Evolutionary conservation across 1,284 basidiomycete species (phyloP).

Genomic region (Puccinia novopanici): DNA sequence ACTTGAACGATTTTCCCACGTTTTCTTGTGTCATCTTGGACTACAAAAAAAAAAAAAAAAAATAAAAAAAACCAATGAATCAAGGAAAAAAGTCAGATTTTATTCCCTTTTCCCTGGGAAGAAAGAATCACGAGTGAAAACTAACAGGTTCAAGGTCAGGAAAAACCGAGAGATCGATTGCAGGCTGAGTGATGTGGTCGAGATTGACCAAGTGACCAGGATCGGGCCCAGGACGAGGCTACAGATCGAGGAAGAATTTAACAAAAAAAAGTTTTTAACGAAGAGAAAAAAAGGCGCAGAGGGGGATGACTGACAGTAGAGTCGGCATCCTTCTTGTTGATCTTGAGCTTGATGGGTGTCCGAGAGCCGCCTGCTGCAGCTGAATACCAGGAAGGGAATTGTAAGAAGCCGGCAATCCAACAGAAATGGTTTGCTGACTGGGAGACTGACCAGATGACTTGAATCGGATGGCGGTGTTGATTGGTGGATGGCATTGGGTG

Average conservation of each 20-base stretch:
- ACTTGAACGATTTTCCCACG: constrained; percentile 29
- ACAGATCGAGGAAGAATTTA: no score
- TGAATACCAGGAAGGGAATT: neutral
- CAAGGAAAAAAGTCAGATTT: neutral
- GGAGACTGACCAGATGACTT: neutral
- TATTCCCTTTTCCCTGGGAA: neutral
- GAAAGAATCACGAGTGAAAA: neutral
- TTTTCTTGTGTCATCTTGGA: constrained; percentile 10
- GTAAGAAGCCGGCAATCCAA: neutral
- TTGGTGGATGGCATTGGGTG: neutral
- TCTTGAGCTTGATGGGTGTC: constrained; percentile 42
- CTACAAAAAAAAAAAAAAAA: neutral
- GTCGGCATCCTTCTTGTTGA: constrained; percentile 42
- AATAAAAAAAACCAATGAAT: no score
- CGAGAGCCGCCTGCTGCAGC: constrained; percentile 12
- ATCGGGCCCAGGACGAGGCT: constrained; percentile 37
- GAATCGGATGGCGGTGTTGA: neutral
- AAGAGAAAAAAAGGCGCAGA: neutral
- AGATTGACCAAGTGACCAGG: constrained; percentile 42
- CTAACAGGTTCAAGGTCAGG: constrained; percentile 29
- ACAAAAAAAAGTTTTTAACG: neutral
- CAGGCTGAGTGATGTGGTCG: constrained; percentile 16
- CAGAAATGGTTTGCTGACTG: neutral
- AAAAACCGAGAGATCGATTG: constrained; percentile 25
- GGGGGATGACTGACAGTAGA: neutral